Percentiles rank a stretch among this genome's conserved stretches.
Evolutionary conservation across 495 filamentous ascomycete genomes (phyloP).

Genomic region (Penicillium ochrochloron): DNA sequence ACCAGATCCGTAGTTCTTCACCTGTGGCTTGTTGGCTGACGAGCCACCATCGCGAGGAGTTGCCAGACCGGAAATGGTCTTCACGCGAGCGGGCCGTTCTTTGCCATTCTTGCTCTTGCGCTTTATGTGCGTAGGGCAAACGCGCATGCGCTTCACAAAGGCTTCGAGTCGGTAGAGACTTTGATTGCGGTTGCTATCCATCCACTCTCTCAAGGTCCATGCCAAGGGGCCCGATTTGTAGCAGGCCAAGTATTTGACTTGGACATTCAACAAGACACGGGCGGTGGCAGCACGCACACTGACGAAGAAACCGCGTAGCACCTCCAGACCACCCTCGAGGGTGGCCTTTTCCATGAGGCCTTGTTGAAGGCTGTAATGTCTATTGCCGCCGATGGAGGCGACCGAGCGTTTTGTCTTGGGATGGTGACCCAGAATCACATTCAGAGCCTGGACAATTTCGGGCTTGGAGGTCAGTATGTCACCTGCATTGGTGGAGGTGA

Average conservation of each 20-base stretch:
- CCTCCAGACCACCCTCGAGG: slow-evolving; percentile 49
- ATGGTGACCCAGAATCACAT: slow-evolving; percentile 54
- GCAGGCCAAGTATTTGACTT: slow-evolving; percentile 51
- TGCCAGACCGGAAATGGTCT: slow-evolving; percentile 54
- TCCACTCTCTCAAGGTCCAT: slow-evolving; percentile 31
- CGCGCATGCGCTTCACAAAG: slow-evolving; percentile 51
- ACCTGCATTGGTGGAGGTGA: slow-evolving; percentile 54
- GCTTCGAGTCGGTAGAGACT: slow-evolving; percentile 38
- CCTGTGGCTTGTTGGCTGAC: slow-evolving; percentile 36
- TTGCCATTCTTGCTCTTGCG: slow-evolving; percentile 43
- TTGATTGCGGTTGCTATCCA: not conserved
- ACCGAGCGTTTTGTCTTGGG: slow-evolving; percentile 40
- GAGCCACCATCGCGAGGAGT: slow-evolving; percentile 40
- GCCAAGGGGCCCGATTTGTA: slow-evolving; percentile 42
- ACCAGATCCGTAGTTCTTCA: slow-evolving; percentile 42
- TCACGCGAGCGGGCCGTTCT: slow-evolving; percentile 38
- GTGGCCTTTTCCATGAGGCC: slow-evolving; percentile 34
- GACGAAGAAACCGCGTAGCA: slow-evolving; percentile 68
- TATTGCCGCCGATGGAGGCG: slow-evolving; percentile 45
- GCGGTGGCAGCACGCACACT: slow-evolving; percentile 69
- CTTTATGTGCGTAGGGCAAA: slow-evolving; percentile 44
- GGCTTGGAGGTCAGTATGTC: slow-evolving; percentile 44
- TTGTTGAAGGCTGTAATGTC: slow-evolving; percentile 40
- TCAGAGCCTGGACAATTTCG: slow-evolving; percentile 55
- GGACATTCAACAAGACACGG: slow-evolving; percentile 64